A percentile compares a stretch with the other conserved stretches of the same genome.
Evolutionary conservation across 768 basidiomycete species (phyloP).

Genomic region (Rhizopogon vesiculosus): DNA sequence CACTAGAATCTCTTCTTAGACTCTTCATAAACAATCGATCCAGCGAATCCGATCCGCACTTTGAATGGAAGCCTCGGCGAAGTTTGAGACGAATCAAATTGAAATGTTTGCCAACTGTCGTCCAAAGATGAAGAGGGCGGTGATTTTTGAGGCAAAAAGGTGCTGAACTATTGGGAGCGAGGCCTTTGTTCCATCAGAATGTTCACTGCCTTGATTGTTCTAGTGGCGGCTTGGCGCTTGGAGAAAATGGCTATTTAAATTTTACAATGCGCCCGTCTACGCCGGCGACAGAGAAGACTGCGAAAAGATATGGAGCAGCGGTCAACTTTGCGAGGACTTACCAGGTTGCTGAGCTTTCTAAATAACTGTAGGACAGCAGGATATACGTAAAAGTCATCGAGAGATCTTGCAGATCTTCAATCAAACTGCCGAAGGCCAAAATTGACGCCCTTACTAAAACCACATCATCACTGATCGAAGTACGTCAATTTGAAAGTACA

Average conservation of each 20-base stretch:
- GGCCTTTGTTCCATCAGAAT: conserved; percentile 27
- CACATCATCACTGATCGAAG: conserved; percentile 26
- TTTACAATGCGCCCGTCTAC: background rate
- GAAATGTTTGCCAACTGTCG: background rate
- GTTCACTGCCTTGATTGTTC: conserved; percentile 20
- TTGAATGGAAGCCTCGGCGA: background rate
- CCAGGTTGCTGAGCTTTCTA: conserved; percentile 7
- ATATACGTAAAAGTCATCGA: conserved; percentile 19
- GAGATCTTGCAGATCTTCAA: conserved; percentile 17
- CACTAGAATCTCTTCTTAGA: background rate
- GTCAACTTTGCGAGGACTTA: conserved; percentile 5
- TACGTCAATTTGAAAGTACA: conserved; percentile 3
- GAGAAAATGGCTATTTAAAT: background rate
- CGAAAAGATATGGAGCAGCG: background rate
- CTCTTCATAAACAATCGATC: background rate
- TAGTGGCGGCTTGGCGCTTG: conserved; percentile 6
- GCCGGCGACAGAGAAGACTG: background rate
- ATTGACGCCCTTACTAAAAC: conserved; percentile 23
- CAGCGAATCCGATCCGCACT: background rate
- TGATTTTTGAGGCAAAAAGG: conserved; percentile 2
- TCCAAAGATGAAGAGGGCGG: conserved; percentile 3
- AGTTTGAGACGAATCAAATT: background rate
- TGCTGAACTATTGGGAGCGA: conserved; percentile 3
- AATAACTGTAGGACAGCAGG: conserved; percentile 1
- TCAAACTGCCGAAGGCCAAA: conserved; percentile 18